Conservation (phyloP, 2,329 filamentous ascomycete species). For the Colletotrichum sp. region DNA sequence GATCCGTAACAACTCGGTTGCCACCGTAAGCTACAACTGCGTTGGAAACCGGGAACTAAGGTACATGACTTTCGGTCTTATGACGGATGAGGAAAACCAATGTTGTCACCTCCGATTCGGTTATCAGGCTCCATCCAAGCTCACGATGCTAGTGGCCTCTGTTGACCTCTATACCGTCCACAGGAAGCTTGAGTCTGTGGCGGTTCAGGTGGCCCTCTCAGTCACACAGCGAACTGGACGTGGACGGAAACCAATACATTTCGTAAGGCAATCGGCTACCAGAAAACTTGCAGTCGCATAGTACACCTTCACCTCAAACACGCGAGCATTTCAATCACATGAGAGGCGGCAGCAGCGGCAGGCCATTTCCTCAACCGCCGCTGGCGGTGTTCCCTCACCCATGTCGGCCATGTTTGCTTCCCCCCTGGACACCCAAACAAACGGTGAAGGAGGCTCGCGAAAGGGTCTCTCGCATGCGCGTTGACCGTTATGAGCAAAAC, state of each 20-base stretch:
- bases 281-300: background rate
- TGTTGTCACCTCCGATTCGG: background rate
- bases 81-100: background rate
- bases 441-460: background rate
- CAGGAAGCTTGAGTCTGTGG: background rate
- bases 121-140: background rate
- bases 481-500: background rate
- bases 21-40: too few species aligned
- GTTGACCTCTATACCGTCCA: background rate
- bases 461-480: background rate
- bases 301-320: background rate
- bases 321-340: background rate
- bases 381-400: background rate
- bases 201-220: rapidly evolving
- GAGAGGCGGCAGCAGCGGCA: background rate
- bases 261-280: background rate
- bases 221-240: background rate
- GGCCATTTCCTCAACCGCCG: background rate
- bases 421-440: background rate
- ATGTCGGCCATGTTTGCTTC: background rate
- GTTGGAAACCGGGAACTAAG: too few species aligned
- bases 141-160: background rate
- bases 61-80: too few species aligned
- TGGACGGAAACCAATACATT: background rate
- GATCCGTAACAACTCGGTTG: too few species aligned